phyloP scores from a whole-genome alignment of 768 basidiomycete species.

The Lepiota brunneoincarnata region DNA sequence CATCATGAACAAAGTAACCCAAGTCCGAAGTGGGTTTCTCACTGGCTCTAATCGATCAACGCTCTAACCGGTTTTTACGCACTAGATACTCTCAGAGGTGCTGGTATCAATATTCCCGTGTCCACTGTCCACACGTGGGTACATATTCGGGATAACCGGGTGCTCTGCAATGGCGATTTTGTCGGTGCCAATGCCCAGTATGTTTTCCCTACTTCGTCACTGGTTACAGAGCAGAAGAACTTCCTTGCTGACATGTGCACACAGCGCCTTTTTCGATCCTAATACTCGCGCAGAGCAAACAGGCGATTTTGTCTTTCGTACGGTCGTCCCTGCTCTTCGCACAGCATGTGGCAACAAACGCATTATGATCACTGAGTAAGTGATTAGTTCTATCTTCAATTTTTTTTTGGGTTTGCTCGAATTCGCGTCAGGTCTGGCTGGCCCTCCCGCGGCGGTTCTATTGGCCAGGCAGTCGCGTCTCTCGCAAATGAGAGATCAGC shows the following conservation, averaged over 20 bases:
- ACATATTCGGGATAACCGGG: slow-evolving; percentile 27
- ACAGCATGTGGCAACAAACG: slow-evolving; percentile 35
- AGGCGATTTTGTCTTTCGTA: slow-evolving; percentile 37
- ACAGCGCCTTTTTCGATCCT: slow-evolving; percentile 35
- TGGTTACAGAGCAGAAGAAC: background rate
- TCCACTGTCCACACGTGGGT: slow-evolving; percentile 39
- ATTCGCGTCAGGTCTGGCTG: slow-evolving; percentile 31
- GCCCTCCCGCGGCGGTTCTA: slow-evolving; percentile 33
- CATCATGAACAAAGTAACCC: slow-evolving; percentile 33
- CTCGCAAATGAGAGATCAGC: slow-evolving; percentile 29
- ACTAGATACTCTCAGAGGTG: slow-evolving; percentile 29
- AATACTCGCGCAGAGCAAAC: slow-evolving; percentile 27
- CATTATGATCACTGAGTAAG: slow-evolving; percentile 34
- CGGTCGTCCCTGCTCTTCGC: slow-evolving; percentile 33
- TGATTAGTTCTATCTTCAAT: background rate
- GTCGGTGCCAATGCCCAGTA: slow-evolving; percentile 40
- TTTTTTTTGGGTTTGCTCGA: background rate
- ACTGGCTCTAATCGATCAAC: background rate
- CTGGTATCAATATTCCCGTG: slow-evolving; percentile 31
- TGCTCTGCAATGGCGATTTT: slow-evolving; percentile 34
- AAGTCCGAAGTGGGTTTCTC: slow-evolving; percentile 28
- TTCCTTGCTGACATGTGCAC: no score
- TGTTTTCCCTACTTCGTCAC: background rate
- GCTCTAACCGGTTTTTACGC: background rate
- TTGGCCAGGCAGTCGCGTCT: slow-evolving; percentile 29